Percentiles rank a stretch among this genome's conserved stretches.
Evolutionary conservation across 352 stramenopile genomes (phyloP).

Genomic region (Globisporangium radiosum): DNA sequence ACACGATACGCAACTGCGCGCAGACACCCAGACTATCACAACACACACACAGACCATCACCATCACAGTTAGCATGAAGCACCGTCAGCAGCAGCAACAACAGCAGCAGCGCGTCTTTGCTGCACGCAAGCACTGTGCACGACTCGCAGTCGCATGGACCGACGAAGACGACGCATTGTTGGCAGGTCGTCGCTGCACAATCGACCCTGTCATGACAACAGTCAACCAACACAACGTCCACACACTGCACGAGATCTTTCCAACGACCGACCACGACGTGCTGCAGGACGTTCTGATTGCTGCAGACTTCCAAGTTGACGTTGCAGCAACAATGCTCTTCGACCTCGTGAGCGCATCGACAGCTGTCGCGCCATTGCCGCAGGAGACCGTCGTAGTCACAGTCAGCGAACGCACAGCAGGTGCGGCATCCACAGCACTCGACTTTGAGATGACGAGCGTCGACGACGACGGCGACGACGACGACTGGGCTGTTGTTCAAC

Average conservation of each 20-base stretch:
- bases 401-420: too few relatives aligned
- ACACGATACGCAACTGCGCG: too few relatives aligned
- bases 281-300: conserved; percentile 54
- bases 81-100: not conserved
- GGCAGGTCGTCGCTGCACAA: conserved; percentile 11
- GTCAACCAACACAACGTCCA: conserved; percentile 37
- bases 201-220: conserved; percentile 22
- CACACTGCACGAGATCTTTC: conserved; percentile 55
- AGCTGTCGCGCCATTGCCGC: too few relatives aligned
- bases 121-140: not conserved
- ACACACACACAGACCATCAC: too few relatives aligned
- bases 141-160: conserved; percentile 2
- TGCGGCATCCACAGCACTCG: conserved; percentile 12
- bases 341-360: conserved; percentile 28
- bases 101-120: not conserved
- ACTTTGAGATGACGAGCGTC: conserved; percentile 31
- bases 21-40: too few relatives aligned
- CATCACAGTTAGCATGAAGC: too few relatives aligned
- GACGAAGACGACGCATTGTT: conserved; percentile 12
- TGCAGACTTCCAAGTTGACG: conserved; percentile 59
- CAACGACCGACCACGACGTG: conserved; percentile 33
- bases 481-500: conserved; percentile 29
- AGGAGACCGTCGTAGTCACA: too few relatives aligned
- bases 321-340: conserved; percentile 51
- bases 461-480: conserved; percentile 31